Base-by-base conservation (phyloP, 2,329 filamentous ascomycete species). In the Penicillium sp. region DNA sequence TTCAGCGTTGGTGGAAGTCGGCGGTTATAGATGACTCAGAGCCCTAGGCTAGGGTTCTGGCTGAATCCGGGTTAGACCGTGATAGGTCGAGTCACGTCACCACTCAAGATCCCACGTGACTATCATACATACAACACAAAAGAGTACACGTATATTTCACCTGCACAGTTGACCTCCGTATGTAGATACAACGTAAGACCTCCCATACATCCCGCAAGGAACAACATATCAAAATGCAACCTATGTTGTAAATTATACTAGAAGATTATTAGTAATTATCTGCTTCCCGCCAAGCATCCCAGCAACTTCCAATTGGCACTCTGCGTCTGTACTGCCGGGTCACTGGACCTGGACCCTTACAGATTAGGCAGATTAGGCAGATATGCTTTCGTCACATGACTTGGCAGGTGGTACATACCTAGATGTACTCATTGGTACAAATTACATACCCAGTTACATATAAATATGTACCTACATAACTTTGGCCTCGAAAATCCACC, bases 31-130 rank as follows among this genome's bases (percentile, higher is more conserved):
- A 51, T 55, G 47, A 49, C 36, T 53, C 53, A 47, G 42, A 62
- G 36, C 60, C 58, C 61, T 63, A 62, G 61, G 61, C 61, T 63
- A 62, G 61, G 61, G 59, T 61, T 62, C 30, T 46, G 47, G 35
- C 60, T 42, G 47, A 54, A 61, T 57, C 18, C 61, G 48, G 61
- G 30, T 50, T 60, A 64, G 61, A 47, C 40, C 29, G 42, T 61
- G 47, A 57, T 44, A 18, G 44, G 43, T 55, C 51, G 50, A 61
- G 39, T 58, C 53, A 61, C 59, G 62, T 61, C 62, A 55, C 36
- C 53, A 59, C 54, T 53, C 23, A 7, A 29, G 1, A n/a, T 34
- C 30, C 7, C 62, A 64, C 59, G 59, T 61, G 56, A 56, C 11
- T 23, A 10, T 16, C 32, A 5, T 23, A 23, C 23, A 23, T 23